phyloP scores from a whole-genome alignment of 1,284 basidiomycete species.

The Mycena citricolor region DNA sequence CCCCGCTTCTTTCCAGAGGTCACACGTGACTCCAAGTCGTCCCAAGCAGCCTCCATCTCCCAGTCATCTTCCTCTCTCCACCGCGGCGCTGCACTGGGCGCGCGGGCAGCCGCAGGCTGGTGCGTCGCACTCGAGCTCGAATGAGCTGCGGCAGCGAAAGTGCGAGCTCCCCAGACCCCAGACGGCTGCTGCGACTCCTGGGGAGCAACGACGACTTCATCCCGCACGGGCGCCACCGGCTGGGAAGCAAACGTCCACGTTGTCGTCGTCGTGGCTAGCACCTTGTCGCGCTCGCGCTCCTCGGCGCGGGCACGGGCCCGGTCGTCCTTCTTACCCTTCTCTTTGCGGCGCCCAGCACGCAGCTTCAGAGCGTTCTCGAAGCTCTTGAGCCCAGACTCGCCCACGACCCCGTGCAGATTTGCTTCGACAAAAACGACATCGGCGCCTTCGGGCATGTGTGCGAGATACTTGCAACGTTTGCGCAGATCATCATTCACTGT shows the following conservation, averaged over 20 bases:
- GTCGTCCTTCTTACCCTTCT: conserved; percentile 82
- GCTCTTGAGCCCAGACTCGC: conserved; percentile 52
- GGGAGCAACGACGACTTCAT: conserved; percentile 15
- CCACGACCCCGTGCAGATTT: conserved; percentile 77
- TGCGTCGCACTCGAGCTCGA: conserved; percentile 34
- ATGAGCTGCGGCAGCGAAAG: conserved; percentile 74
- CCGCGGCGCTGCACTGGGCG: conserved; percentile 25
- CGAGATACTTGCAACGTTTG: conserved; percentile 93
- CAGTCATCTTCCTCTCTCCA: conserved; percentile 56
- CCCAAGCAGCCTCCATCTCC: conserved; percentile 81
- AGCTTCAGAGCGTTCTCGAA: conserved; percentile 81
- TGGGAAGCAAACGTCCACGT: conserved; percentile 30
- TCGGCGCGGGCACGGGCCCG: conserved; percentile 78
- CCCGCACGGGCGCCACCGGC: conserved; percentile 28
- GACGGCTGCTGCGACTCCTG: conserved; percentile 26
- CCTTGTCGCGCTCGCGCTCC: conserved; percentile 67
- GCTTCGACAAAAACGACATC: conserved; percentile 96
- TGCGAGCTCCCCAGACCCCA: conserved; percentile 76
- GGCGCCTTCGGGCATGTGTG: conserved; percentile 87
- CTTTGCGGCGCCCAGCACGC: conserved; percentile 73
- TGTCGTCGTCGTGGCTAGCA: conserved; percentile 20
- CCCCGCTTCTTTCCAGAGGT: conserved; percentile 59
- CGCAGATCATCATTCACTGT: conserved; percentile 90
- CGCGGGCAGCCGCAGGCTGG: conserved; percentile 23
- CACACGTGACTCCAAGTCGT: conserved; percentile 68